These are phyloP conservation scores for Dipteronia sinensis DNA, from an alignment of 345 rosid species.

Conservation along the genomic window DNA sequence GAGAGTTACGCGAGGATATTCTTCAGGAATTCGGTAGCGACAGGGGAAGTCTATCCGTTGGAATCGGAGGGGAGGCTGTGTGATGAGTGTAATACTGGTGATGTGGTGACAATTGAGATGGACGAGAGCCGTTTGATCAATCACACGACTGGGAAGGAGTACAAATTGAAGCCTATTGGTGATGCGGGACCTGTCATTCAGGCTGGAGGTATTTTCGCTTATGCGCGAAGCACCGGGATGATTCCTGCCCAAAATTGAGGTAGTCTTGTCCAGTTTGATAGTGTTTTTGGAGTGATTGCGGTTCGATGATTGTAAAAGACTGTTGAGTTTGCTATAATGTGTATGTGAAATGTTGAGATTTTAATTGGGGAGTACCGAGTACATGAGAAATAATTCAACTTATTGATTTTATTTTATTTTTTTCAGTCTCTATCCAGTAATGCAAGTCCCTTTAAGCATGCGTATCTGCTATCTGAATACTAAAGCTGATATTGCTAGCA, in stretches of 20 bases:
- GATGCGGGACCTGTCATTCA: constrained; percentile 87
- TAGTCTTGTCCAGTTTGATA: neutral
- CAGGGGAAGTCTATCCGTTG: constrained; percentile 80
- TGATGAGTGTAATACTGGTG: constrained; percentile 87
- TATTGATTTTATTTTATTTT: neutral
- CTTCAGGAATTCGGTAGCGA: constrained; percentile 86
- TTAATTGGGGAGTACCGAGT: neutral
- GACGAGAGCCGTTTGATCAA: constrained; percentile 64
- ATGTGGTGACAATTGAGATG: constrained; percentile 69
- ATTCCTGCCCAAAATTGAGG: constrained; percentile 45
- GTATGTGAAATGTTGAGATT: neutral
- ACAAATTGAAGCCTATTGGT: constrained; percentile 79
- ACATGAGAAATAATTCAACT: too few species aligned
- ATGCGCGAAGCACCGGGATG: constrained; percentile 84
- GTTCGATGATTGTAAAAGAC: neutral
- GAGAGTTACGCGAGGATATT: constrained; percentile 89
- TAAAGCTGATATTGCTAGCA: neutral
- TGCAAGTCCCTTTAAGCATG: too few species aligned
- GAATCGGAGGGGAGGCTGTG: constrained; percentile 82
- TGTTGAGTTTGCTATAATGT: neutral
- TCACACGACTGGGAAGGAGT: constrained; percentile 84
- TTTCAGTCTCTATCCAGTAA: too few species aligned
- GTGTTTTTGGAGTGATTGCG: neutral
- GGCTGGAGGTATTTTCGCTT: constrained; percentile 87
- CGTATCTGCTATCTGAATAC: too few species aligned